Conservation (phyloP, 2,329 filamentous ascomycete genomes). For the Pleoardoris graminearum region DNA sequence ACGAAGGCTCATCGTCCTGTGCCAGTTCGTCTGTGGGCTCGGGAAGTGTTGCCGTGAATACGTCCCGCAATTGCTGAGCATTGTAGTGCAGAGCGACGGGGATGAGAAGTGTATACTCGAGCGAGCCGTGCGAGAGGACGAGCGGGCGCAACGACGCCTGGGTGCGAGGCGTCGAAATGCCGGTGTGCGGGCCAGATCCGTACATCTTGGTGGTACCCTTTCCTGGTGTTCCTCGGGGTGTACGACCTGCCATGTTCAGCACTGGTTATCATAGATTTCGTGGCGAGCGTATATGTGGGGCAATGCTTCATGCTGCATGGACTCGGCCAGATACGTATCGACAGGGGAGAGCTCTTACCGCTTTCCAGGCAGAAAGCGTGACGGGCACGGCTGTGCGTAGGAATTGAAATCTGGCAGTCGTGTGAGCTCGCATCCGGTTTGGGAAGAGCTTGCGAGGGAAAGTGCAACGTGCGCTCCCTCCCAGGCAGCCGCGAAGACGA, state of each 20-base stretch:
- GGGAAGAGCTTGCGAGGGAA: constrained; percentile 15
- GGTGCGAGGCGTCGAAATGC: constrained; percentile 93
- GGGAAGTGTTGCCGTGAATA: constrained; percentile 82
- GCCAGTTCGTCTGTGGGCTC: constrained; percentile 94
- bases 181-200: constrained; percentile 88
- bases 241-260: constrained; percentile 17
- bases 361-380: constrained; percentile 24
- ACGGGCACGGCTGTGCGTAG: constrained; percentile 11
- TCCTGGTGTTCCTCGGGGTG: neutral
- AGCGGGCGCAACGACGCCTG: constrained; percentile 90
- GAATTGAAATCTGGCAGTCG: constrained; percentile 26
- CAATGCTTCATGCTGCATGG: neutral
- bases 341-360: constrained; percentile 21
- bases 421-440: constrained; percentile 22
- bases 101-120: constrained; percentile 95
- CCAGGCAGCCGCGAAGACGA: no score
- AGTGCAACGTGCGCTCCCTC: constrained; percentile 3
- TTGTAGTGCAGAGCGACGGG: constrained; percentile 96
- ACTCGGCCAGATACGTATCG: neutral
- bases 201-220: constrained; percentile 64
- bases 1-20: constrained; percentile 98
- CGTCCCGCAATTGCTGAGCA: constrained; percentile 89
- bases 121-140: constrained; percentile 86
- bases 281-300: neutral
- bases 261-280: constrained; percentile 8